Evolutionary conservation across 2,329 filamentous ascomycete genomes (phyloP).

Genomic region (Botrytis medusae): DNA sequence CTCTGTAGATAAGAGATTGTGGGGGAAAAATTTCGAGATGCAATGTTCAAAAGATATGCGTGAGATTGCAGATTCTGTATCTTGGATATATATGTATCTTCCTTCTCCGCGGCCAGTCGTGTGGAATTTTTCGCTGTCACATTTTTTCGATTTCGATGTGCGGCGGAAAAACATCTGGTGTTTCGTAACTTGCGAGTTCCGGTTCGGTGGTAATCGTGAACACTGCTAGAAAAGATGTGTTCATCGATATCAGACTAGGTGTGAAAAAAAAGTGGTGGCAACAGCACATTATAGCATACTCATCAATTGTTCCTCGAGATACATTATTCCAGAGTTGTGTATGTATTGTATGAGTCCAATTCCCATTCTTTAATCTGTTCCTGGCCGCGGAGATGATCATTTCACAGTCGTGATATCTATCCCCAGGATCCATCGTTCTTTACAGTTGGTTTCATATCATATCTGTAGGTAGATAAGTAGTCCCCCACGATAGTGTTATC

Average conservation of each 20-base stretch:
- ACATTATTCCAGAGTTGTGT: not conserved
- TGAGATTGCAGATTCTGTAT: not conserved
- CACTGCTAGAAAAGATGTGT: not conserved
- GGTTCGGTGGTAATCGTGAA: not conserved
- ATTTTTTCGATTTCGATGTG: not conserved
- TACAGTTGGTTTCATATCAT: not conserved
- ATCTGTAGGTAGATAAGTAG: not conserved
- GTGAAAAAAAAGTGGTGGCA: not conserved
- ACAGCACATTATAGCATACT: not conserved
- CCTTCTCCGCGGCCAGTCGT: conserved; percentile 12
- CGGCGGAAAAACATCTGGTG: not conserved
- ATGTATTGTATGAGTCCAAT: not conserved
- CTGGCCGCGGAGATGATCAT: conserved; percentile 14
- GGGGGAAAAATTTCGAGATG: not conserved
- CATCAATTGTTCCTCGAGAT: not conserved
- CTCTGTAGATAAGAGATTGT: conserved; percentile 12
- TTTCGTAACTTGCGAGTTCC: not conserved
- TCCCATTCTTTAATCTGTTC: not conserved
- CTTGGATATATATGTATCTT: conserved; percentile 3
- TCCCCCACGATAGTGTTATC: conserved; percentile 7
- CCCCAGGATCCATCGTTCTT: not conserved
- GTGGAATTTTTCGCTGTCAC: conserved; percentile 2
- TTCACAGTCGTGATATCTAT: not conserved
- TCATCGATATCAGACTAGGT: not conserved
- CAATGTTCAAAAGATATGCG: not conserved